Evolutionary conservation across 768 basidiomycete genomes (phyloP), one percentile per base, ranked within the genome.

Genomic region (Infundibulicybe gibba): DNA sequence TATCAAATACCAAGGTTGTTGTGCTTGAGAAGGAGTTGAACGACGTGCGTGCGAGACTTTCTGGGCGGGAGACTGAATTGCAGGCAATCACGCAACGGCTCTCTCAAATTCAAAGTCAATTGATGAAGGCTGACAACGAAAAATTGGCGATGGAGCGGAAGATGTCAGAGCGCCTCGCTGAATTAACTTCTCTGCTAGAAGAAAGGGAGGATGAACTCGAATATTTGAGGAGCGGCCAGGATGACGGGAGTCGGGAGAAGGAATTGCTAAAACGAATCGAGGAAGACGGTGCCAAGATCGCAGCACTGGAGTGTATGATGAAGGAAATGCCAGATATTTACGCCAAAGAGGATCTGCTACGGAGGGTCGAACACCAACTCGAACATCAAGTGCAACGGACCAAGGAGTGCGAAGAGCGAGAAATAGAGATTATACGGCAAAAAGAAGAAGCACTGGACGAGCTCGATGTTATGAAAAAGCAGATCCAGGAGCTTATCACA

Each of bases 211-310:
- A 81, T 34, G 87, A 89, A 50, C 52, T 88, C 9, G 63, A 62
- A 15, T 72, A 67, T 37, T 45, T 80, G 38, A 68, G 58, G 55
- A 68, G 61, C 30, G 67, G 72, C 30, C 60, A 63, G 17, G 77
- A 67, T 2, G 62, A 71, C 20, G 68, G 63, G 16, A 67, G 68
- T 49, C 68, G 87, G 43, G 87, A 89, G 58, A 73, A 75, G 19
- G 80, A 80, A 45, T 56, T 89, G 21, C 50, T 83, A 59, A 71
- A 74, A 61, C 71, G 87, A 52, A 79, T 90, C 21, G 85, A 89
- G 38, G 84, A 86, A 55, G 85, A 89, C 51, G 82, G 82, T 41
- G 80, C 77, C 5, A 85, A 80, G 62, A 81, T 87, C 32, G 63
- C 66, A 3, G 74, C 79, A 2, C 57, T 88, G 47, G 81, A 86